Conservation (phyloP, 441 rosid species). For the Syzygium malaccense region DNA sequence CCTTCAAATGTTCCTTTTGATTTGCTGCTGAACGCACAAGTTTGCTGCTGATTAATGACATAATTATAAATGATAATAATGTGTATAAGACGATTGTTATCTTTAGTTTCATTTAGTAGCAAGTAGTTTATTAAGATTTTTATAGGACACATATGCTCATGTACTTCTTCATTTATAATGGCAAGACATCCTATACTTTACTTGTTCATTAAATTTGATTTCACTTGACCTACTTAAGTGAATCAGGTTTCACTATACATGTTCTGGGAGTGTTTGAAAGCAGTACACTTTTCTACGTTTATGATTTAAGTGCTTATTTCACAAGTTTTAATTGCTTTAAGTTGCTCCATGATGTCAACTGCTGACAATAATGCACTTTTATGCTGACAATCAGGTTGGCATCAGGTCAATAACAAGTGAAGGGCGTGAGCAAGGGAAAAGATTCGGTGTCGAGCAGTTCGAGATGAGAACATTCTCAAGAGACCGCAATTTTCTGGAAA, state of each 20-base stretch:
- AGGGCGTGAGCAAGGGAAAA: constrained; percentile 92
- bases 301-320: not conserved
- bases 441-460: constrained; percentile 89
- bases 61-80: not conserved
- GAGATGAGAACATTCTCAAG: constrained; percentile 92
- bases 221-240: not conserved
- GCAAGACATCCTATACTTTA: not conserved
- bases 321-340: not conserved
- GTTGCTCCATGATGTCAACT: not conserved
- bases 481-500: constrained; percentile 68
- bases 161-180: not conserved
- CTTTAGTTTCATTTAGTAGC: not conserved
- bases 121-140: not conserved
- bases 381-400: constrained; percentile 56
- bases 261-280: not conserved
- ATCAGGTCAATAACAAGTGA: constrained; percentile 81
- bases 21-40: not conserved
- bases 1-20: not conserved
- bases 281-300: not conserved
- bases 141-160: not conserved
- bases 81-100: not conserved
- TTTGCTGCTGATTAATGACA: not conserved
- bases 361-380: not conserved
- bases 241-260: not conserved
- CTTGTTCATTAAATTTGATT: not conserved